Conservation (phyloP, 2,329 filamentous ascomycete species). For the Blastomyces silverae region DNA sequence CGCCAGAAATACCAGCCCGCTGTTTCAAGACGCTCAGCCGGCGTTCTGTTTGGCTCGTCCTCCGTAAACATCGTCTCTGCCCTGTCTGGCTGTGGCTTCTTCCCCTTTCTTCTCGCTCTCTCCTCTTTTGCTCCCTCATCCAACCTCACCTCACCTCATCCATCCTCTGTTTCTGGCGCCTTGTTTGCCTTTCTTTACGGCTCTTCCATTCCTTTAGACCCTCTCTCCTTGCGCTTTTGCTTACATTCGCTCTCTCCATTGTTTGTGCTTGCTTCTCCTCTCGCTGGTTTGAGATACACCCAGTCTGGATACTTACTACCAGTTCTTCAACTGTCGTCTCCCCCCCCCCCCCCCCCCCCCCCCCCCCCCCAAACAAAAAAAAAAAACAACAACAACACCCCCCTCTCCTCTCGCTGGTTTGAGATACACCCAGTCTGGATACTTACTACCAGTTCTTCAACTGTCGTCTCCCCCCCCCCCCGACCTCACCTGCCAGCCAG, state of each 20-base stretch:
- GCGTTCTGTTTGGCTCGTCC: background rate
- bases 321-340: background rate
- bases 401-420: slow-evolving; percentile 25
- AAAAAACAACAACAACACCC: too few relatives aligned
- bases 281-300: slow-evolving; percentile 24
- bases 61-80: too few relatives aligned
- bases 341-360: background rate
- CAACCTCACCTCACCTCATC: background rate
- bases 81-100: too few relatives aligned
- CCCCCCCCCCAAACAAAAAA: too few relatives aligned
- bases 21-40: slow-evolving; percentile 9
- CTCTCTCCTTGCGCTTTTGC: background rate
- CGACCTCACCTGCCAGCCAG: background rate
- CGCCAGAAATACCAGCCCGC: background rate
- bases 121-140: background rate
- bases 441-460: background rate
- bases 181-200: background rate
- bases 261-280: slow-evolving; percentile 15
- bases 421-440: slow-evolving; percentile 16
- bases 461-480: background rate
- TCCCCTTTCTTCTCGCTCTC: too few relatives aligned
- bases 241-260: slow-evolving; percentile 11
- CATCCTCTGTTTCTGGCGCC: background rate
- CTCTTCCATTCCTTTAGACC: slow-evolving; percentile 10
- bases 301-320: slow-evolving; percentile 11